Evolutionary conservation across 2,329 filamentous ascomycete genomes (phyloP), one percentile per base, ranked within the genome.

Genomic region (Alternaria postmessia): DNA sequence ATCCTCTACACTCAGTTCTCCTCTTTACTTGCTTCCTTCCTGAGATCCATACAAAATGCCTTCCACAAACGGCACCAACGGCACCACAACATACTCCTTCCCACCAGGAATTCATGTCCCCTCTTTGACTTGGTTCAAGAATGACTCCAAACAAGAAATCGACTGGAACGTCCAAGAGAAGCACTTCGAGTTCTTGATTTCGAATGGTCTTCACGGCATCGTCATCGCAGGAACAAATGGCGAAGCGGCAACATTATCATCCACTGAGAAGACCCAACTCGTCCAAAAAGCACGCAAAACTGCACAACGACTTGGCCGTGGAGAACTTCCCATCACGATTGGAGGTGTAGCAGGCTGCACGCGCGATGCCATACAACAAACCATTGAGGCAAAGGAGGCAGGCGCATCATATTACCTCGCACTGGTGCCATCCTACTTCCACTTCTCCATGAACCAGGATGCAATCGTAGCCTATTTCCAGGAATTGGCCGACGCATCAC

Each of bases 71-170:
- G 66, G 68, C 60, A 68, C 66, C 47, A 65, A 63, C 62, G 69
- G 74, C 18, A 53, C 67, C 56, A 61, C 69, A 38, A 75, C 74
- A 66, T 75, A 72, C 58, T 69, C 80, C 6, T 83, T 80, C 63
- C 82, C 84, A 30, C 79, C 81, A 1, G 85, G 85, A 4, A 84
- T 88, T 48, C 85, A 87, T 62, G 85, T 84, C n/a, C 86, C 85
- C 1, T 82, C 80, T 20, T 71, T 88, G 66, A 87, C 85, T 4
- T 88, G 82, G 80, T 88, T 87, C 71, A 75, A 78, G 47, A 75
- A 80, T 57, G 79, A 82, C 59, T 66, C 72, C 28, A 74, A 67
- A 5, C 85, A 87, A 66, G 83, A 85, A 42, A 84, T 87, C 39
- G 84, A 88, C 67, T 87, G 85, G 85, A 77, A 81, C 6, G 71